Evolutionary conservation across 148 eudicot genomes (phyloP).

Genomic region (Pouteria glomerata): DNA sequence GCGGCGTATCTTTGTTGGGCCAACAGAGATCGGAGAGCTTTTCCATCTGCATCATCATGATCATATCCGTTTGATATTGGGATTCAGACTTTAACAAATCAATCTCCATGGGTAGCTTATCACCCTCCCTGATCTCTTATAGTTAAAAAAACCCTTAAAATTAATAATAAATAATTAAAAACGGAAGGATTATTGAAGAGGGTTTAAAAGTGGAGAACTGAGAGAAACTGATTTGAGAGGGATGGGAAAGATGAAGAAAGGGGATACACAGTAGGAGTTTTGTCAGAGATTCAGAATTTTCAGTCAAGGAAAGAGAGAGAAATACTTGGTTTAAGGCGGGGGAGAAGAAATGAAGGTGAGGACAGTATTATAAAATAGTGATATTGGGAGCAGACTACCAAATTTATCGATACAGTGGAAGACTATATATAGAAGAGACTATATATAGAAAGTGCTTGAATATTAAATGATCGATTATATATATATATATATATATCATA

Average conservation of each 20-base stretch:
- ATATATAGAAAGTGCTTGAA: constrained; percentile 43
- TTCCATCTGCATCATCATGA: constrained; percentile 25
- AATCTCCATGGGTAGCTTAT: constrained; percentile 17
- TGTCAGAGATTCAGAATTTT: constrained; percentile 31
- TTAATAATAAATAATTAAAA: too few relatives aligned
- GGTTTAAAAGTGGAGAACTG: constrained; percentile 23
- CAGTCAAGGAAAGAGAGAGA: constrained; percentile 16
- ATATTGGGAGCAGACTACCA: constrained; percentile 40
- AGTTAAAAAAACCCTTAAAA: constrained; percentile 1
- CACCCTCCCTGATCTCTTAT: neutral
- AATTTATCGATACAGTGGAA: constrained; percentile 4
- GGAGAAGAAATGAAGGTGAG: neutral
- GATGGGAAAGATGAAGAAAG: constrained; percentile 46
- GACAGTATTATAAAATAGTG: constrained; percentile 23
- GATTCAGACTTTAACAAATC: constrained; percentile 11
- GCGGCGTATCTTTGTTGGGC: constrained; percentile 13
- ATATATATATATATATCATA: constrained; percentile 11
- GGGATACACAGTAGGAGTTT: constrained; percentile 42
- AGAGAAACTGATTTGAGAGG: constrained; percentile 32
- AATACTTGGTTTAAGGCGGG: constrained; percentile 17
- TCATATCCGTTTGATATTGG: constrained; percentile 17
- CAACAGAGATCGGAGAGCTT: constrained; percentile 22
- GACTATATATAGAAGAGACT: too few relatives aligned
- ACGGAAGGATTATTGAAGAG: constrained; percentile 16
- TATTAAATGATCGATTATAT: constrained; percentile 12